Evolutionary conservation across 1,284 basidiomycete species (phyloP), one percentile per base, ranked within the genome.

Genomic region (Peniophora sp.): DNA sequence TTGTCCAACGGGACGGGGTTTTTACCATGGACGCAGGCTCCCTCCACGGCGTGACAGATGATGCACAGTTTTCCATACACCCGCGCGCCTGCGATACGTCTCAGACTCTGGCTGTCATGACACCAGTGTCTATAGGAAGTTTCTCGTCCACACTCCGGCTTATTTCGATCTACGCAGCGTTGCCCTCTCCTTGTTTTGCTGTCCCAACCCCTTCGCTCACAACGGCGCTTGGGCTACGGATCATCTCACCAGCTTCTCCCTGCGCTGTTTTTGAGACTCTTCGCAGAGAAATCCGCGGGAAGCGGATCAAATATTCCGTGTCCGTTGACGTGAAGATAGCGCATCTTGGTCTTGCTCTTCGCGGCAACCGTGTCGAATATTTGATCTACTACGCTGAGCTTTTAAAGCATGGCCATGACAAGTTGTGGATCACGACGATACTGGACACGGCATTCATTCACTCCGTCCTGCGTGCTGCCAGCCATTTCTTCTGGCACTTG

Each of bases 401-500:
- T n/a, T 11, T n/a, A 24, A 3, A 8, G 44, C 23, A 20, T 9
- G 44, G 44, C 22, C 44, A 10, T 3, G 10, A n/a, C 9, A 16
- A 10, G 10, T 10, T 45, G 20, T 22, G 6, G 9, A 10, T 5
- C 8, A 22, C 20, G 44, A 25, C 23, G 10, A n/a, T 3, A 24
- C 12, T 23, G 20, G 44, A 25, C 44, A 10, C 9, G 17, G 12
- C 12, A 22, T 16, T 20, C 22, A 24, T 45, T 14, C 23, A 45
- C 20, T 9, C 44, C 12, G 23, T 45, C 44, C 44, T 45, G 34
- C 22, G 17, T 6, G 38, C 19, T 27, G 39, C 49, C 12, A 39
- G 39, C 1, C 49, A 45, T 19, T 50, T 24, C 32, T 45, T 44
- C 27, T 50, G 49, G 49, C 39, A 50, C 25, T 35, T 50, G 11